Percentiles rank a stretch among this genome's conserved stretches.
Evolutionary conservation across 805 yeast genomes (phyloP).

Genomic region (Yamadazyma akitaensis): DNA sequence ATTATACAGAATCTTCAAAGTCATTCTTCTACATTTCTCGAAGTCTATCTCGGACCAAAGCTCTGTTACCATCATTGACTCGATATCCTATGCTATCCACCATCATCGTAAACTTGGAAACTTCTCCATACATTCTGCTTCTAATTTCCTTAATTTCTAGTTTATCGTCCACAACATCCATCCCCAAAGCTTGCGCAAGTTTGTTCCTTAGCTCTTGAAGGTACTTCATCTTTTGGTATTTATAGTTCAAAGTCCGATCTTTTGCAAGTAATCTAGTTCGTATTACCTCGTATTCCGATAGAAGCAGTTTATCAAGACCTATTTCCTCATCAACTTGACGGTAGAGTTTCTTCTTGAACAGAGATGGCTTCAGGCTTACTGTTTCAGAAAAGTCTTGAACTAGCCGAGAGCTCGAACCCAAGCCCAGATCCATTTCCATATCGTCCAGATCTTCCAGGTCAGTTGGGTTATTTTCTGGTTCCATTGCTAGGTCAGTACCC

Average conservation of each 20-base stretch:
- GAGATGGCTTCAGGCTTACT: conserved; percentile 2
- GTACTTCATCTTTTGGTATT: conserved; percentile 28
- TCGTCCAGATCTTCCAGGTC: background rate
- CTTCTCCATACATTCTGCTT: conserved; percentile 14
- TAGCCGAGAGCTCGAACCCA: conserved; percentile 1
- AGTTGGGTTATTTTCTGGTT: background rate
- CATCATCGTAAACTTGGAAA: conserved; percentile 20
- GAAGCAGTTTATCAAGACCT: conserved; percentile 8
- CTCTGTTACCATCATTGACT: conserved; percentile 6
- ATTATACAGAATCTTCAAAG: background rate
- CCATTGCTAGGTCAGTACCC: background rate
- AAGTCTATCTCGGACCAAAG: conserved; percentile 5
- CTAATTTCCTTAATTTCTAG: conserved; percentile 5
- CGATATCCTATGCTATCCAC: conserved; percentile 12
- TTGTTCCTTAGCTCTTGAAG: conserved; percentile 15
- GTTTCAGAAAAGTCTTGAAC: conserved; percentile 11
- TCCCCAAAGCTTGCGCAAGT: conserved; percentile 5
- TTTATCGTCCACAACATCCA: conserved; percentile 6
- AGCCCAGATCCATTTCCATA: conserved; percentile 7
- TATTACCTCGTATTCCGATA: conserved; percentile 20
- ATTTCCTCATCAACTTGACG: conserved; percentile 20
- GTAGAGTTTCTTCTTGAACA: conserved; percentile 8
- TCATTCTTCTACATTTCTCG: background rate
- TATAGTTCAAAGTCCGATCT: conserved; percentile 22
- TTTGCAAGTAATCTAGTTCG: conserved; percentile 17